Evolutionary conservation across 179 eudicot genomes (phyloP), one percentile per base, ranked within the genome.

Genomic region (Dionaea muscipula): DNA sequence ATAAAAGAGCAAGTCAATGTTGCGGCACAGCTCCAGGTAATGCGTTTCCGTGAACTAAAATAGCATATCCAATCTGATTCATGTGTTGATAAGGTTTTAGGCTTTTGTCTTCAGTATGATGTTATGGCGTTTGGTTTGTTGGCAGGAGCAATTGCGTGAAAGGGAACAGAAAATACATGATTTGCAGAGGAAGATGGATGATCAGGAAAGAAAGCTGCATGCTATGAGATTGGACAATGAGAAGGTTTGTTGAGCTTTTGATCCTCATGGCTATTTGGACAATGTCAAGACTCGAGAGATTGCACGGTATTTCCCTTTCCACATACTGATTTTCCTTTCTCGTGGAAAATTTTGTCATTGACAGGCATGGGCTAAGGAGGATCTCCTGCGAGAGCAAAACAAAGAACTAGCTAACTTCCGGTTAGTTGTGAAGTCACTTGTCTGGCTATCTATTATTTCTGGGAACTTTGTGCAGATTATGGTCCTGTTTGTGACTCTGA

Each of bases 361-460:
- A 48, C 63, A 93, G 99, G 96, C 94, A 38, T 93, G 99, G 99
- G 99, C 99, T 46, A 93, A 93, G 82, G 96, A 89, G 57, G 95
- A 79, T 64, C 82, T 93, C 51, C 70, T 93, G 17, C 78, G 94
- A 72, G 99, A 93, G 68, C 99, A 89, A 66, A 85, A 71, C 71
- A 68, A 83, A 66, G 99, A 93, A 70, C 55, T 93, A 56, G 94
- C 82, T 61, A 81, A 62, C 55, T 89, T 81, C 47, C 73, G 96
- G 99, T 93, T 62, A 65, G 26, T 53, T 23, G 44, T 20, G 43
- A 2, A 18, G 22, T 43, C 13, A 13, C 18, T 4, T 4, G 6
- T 8, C 4, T 39, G 44, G 6, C 18, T 4, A 39, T 39, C n/a
- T 16, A n/a, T 39, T 13, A n/a, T 39, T 16, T 31, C 35, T 31